Base-by-base conservation (phyloP, 371 early-diverging fungal species). In the Mucor velutinosus region DNA sequence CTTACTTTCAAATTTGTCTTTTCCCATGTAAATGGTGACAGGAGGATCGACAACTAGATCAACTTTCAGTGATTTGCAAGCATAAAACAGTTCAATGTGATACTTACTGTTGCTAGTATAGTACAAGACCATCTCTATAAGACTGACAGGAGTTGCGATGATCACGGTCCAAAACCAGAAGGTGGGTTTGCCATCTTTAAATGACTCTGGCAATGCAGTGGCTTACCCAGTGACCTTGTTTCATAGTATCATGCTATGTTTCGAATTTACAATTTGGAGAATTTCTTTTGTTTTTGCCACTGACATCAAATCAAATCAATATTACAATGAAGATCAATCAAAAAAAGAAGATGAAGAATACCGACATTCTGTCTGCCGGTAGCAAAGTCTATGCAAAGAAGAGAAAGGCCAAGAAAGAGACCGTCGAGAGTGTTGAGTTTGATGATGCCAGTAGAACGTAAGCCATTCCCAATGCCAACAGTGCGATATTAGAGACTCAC, bases 1-100 rank as follows among this genome's bases (percentile, higher is more conserved):
- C 81, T 76, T 83, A 91, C 91, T 98, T 80, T 98, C 99, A 78
- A 84, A 94, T 82, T 97, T 97, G 86, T 98, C 97, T 77, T 92
- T 94, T 66, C 99, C 99, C 96, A 98, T 95, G 77, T 96, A 98
- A 56, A 98, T 90, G 53, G 81, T 77, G 39, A 91, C 93, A 5
- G 94, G 89, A 25, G 97, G 95, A 57, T 86, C 81, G 19, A 88
- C 90, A 51, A 83, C 91, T 64, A 35, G 27, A 47, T 21, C n/a
- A 21, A 10, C 3, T 10, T 21, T 47, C 4, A 47, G 47, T 47
- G 11, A 21, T 47, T 19, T 8, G 8, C 8, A 47, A 47, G 3
- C 47, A 47, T 8, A 2, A 21, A 47, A 7, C 21, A 47, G 21
- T 3, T 47, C 1, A 8, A 7, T 47, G 3, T 51, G 12, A 21